Percentiles rank a stretch among this genome's conserved stretches.
phyloP scores from a whole-genome alignment of 495 filamentous ascomycete species.

The Barbatosphaeria neglecta region DNA sequence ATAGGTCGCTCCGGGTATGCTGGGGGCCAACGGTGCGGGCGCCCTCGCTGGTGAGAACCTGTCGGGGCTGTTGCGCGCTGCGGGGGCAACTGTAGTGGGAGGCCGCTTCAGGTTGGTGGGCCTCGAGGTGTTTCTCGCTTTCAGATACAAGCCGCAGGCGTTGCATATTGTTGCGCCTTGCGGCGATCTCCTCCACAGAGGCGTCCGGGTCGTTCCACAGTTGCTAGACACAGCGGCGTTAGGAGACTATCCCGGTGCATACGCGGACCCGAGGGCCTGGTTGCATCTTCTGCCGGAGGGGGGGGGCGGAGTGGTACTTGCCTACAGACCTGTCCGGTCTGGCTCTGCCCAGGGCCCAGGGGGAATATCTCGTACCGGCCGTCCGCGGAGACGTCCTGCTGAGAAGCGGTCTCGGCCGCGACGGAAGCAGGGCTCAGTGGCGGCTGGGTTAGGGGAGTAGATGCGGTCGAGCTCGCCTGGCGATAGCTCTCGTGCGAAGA shows the following conservation, averaged over 20 bases:
- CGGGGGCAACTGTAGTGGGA: constrained; percentile 27
- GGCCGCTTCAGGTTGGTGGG: constrained; percentile 79
- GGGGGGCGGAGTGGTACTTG: constrained; percentile 12
- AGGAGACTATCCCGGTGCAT: background rate
- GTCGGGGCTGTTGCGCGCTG: constrained; percentile 22
- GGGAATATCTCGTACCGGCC: background rate
- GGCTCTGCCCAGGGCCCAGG: constrained; percentile 8
- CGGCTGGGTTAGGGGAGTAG: constrained; percentile 3
- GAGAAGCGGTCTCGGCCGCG: constrained; percentile 5
- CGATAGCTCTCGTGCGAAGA: background rate
- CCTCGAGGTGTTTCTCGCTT: constrained; percentile 79
- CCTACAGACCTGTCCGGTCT: constrained; percentile 45
- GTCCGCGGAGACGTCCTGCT: background rate
- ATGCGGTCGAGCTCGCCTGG: constrained; percentile 1
- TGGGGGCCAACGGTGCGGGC: constrained; percentile 18
- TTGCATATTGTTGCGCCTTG: constrained; percentile 94
- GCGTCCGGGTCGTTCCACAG: constrained; percentile 85
- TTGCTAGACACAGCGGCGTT: constrained; percentile 51
- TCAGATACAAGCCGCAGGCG: constrained; percentile 89
- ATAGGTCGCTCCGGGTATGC: constrained; percentile 55
- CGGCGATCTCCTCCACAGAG: constrained; percentile 88
- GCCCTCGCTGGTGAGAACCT: constrained; percentile 20
- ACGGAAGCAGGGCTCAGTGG: constrained; percentile 8
- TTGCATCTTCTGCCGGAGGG: background rate
- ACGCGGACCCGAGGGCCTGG: too few species aligned